A percentile compares a stretch with the other conserved stretches of the same genome.
These are phyloP conservation scores for Scedosporium minutisporum DNA, from an alignment of 2,329 filamentous ascomycete genomes.

Conservation along the genomic window DNA sequence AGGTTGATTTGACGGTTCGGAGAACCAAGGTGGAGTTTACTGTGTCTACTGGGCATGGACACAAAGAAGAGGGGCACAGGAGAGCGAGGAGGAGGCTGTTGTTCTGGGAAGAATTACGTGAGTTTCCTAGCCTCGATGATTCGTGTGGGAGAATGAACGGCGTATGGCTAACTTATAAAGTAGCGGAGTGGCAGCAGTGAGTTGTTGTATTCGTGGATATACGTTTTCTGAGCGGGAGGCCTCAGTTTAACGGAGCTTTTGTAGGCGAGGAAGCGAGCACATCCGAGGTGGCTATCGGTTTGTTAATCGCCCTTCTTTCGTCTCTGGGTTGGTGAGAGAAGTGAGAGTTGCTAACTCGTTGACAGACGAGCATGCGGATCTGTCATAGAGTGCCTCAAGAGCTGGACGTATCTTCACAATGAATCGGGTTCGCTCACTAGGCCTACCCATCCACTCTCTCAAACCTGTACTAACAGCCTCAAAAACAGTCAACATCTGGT, in stretches of 20 bases:
- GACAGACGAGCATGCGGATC: background rate
- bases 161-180: background rate
- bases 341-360: background rate
- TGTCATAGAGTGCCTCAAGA: constrained; percentile 14
- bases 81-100: background rate
- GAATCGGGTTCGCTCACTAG: constrained; percentile 13
- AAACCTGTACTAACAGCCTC: background rate
- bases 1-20: background rate
- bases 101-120: background rate
- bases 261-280: background rate
- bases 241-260: background rate
- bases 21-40: background rate
- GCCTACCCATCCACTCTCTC: background rate
- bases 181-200: background rate
- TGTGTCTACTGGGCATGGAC: background rate
- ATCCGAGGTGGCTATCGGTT: background rate
- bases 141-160: background rate
- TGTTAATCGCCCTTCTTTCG: background rate
- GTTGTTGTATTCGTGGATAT: background rate
- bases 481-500: constrained; percentile 32
- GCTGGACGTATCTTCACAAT: constrained; percentile 19
- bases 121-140: background rate
- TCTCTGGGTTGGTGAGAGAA: background rate
- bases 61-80: background rate
- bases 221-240: too few species aligned